Base-by-base conservation (phyloP, 345 rosid species). In the Camelina neglecta region DNA sequence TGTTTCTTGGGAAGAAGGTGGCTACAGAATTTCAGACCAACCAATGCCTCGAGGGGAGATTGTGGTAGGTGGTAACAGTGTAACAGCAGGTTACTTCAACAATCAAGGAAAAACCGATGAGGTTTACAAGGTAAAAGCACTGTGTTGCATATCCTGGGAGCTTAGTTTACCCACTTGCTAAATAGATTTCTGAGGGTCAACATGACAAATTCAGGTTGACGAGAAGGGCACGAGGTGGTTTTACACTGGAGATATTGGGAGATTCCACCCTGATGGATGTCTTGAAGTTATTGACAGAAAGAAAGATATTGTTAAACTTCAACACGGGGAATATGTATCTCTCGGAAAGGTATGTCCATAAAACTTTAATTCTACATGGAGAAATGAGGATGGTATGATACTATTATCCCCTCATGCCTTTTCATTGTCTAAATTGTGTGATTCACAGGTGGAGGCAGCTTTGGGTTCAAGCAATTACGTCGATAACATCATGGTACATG, bases 1-100 rank as follows among this genome's bases (percentile, higher is more conserved):
- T 29, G 87, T 93, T 75, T 83, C 90, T 75, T 93, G 98, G 98
- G 93, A 84, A 72, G 96, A 88, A 83, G 97, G 98, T 69, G 90
- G 90, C 4, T 93, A 91, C 75, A 82, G 7, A 66, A 45, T 67
- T 60, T 81, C 93, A 39, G 96, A 93, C 79, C 80, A 84, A 73
- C 96, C 98, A 69, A 90, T 93, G 97, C 93, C 96, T 16, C 86
- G 94, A n/a, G 98, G 98, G 59, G 96, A 93, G 82, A 47, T 93
- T 44, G 97, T 91, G 21, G 76, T 93, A 11, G 98, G 97, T 49
- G 98, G 98, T 66, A 64, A 54, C 80, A 90, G 88, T 77, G 84
- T 90, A 24, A 90, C 97, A 49, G 82, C 85, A 47, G 96, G 98
- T 76, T 93, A 91, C 80, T 91, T 88, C 47, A 90, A 90, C 72